Evolutionary conservation across 108 stramenopile species (phyloP).

Genomic region (Fragilariopsis cylindrus): DNA sequence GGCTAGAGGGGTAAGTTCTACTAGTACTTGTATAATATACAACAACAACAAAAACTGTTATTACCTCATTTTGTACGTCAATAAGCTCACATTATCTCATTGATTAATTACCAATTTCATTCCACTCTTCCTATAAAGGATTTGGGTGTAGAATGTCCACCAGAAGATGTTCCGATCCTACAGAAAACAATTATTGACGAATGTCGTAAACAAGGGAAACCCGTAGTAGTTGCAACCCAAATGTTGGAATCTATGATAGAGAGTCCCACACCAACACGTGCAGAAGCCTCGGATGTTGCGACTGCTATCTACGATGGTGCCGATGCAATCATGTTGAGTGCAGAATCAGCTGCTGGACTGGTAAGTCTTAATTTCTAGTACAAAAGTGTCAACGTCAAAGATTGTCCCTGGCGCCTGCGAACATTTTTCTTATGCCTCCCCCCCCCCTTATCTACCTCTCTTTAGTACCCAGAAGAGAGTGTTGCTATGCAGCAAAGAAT

Average conservation of each 20-base stretch:
- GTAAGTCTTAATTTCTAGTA: conserved; percentile 25
- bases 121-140: conserved; percentile 40
- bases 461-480: conserved; percentile 86
- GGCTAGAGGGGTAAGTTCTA: conserved; percentile 68
- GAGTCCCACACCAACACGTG: conserved; percentile 91
- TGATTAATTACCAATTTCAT: no score
- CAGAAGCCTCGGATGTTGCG: conserved; percentile 94
- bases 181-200: conserved; percentile 95
- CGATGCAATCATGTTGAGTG: conserved; percentile 95
- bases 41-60: no score
- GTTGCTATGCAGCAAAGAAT: conserved; percentile 96
- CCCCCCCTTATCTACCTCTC: no score
- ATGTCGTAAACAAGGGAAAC: conserved; percentile 75
- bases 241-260: conserved; percentile 93
- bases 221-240: conserved; percentile 53
- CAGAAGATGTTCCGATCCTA: conserved; percentile 94
- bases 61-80: no score
- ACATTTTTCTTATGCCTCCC: no score
- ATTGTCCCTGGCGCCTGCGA: background rate
- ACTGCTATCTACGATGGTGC: conserved; percentile 97
- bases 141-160: conserved; percentile 94
- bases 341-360: conserved; percentile 89
- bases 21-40: no score
- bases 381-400: no score
- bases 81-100: no score